These are phyloP conservation scores for Parafenestella ontariensis DNA, from an alignment of 2,329 filamentous ascomycete genomes.

Conservation along the genomic window DNA sequence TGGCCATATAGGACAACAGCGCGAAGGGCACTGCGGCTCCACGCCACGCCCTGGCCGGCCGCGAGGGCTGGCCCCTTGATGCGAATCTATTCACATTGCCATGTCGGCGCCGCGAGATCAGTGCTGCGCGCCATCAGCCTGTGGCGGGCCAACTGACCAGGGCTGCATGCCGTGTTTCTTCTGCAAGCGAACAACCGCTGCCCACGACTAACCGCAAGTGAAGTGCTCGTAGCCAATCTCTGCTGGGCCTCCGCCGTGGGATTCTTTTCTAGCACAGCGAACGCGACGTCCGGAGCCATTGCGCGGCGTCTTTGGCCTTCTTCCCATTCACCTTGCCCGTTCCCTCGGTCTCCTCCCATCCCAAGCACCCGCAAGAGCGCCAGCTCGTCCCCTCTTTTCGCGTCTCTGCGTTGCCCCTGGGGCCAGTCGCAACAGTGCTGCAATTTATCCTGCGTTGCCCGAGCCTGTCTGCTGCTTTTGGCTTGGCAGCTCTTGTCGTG, in stretches of 20 bases:
- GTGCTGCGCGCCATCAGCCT: neutral
- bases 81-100: neutral
- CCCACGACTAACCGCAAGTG: slow-evolving; percentile 15
- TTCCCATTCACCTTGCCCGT: slow-evolving; percentile 10
- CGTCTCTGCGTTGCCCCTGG: slow-evolving; percentile 5
- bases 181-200: slow-evolving; percentile 15
- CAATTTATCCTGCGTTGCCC: neutral
- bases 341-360: slow-evolving; percentile 2
- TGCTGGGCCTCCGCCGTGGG: slow-evolving; percentile 15
- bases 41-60: neutral
- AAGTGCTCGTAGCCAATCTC: slow-evolving; percentile 24
- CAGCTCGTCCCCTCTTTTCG: slow-evolving; percentile 37
- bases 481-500: slow-evolving; percentile 22
- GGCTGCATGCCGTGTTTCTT: slow-evolving; percentile 9
- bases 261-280: slow-evolving; percentile 14
- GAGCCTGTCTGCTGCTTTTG: slow-evolving; percentile 14
- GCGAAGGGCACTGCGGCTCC: too few relatives aligned
- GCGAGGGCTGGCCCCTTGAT: neutral
- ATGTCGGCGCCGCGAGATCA: neutral
- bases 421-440: slow-evolving; percentile 6
- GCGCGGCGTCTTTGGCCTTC: slow-evolving; percentile 6
- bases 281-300: slow-evolving; percentile 12
- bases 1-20: too few relatives aligned
- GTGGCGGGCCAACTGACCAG: slow-evolving; percentile 5
- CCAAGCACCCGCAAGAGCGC: slow-evolving; percentile 9